Evolutionary conservation across 192 early-diverging fungal genomes (phyloP).

Genomic region (Pilobolus umbonatus): DNA sequence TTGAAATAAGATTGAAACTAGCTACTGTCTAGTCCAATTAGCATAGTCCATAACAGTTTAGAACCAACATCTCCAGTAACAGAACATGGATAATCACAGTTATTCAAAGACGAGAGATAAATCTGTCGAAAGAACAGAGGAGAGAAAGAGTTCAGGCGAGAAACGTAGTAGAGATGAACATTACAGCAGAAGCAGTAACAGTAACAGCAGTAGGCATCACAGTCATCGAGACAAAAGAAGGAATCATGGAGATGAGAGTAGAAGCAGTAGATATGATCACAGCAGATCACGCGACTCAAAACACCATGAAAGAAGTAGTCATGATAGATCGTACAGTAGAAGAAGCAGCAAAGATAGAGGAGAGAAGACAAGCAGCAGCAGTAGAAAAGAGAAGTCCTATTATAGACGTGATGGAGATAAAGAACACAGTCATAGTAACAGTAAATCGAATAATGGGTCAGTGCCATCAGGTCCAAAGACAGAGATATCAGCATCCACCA

Average conservation of each 20-base stretch:
- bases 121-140: conserved; percentile 6
- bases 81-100: neutral
- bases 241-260: conserved; percentile 14
- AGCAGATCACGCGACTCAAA: conserved; percentile 7
- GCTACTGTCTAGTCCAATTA: too few species aligned
- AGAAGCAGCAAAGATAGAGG: conserved; percentile 1
- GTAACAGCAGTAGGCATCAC: conserved; percentile 2
- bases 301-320: conserved; percentile 2
- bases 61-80: neutral
- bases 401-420: conserved; percentile 4
- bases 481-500: neutral
- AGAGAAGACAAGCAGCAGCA: conserved; percentile 11
- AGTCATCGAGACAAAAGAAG: conserved; percentile 13
- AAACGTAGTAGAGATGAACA: conserved; percentile 19
- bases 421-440: neutral
- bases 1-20: too few species aligned
- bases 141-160: neutral
- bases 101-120: conserved; percentile 7
- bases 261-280: conserved; percentile 6
- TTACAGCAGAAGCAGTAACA: neutral
- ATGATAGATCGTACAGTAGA: neutral
- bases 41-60: neutral
- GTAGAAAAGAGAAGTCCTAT: conserved; percentile 7
- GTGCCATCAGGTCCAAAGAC: conserved; percentile 14
- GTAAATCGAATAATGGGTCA: neutral